Base-by-base conservation (phyloP, 2,329 filamentous ascomycete species). In the Colletotrichum chlorophyti region DNA sequence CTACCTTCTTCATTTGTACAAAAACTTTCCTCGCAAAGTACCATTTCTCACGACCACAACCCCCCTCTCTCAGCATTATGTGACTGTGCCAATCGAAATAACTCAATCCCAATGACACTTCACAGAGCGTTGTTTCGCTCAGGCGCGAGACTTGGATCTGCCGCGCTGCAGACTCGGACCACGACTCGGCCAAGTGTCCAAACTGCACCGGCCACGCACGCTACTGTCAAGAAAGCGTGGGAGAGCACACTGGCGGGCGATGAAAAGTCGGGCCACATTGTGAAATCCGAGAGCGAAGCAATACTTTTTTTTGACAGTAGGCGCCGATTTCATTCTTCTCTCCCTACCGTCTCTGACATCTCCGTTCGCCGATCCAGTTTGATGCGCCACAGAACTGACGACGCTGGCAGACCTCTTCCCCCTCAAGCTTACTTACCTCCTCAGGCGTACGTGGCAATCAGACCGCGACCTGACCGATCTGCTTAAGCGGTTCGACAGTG, bases 271-370 rank as follows among this genome's bases (percentile, higher is more conserved):
- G 94, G 95, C 0, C 93, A 97, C 67, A 97, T 98, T 65, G 79
- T 83, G n/a, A 83, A 90, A 10, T 82, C 80, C 3, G 76, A 88
- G 1, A 90, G 93, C 65, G 91, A 98, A 76, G 88, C 89, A 0
- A 87, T 98, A 41, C 74, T 97, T 6, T 99, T 96, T 76, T 88
- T 98, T 68, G 93, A 96, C 70, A 96, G 91, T 93, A 75, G 70
- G 86, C n/a, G n/a, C n/a, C n/a, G n/a, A n/a, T n/a, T 68, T 31
- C 2, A 23, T 23, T 12, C 17, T 8, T 7, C 10, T 42, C 26
- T 1, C 29, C 6, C 6, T 17, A 19, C 6, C 7, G 6, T 9
- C n/a, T 17, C 19, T 4, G 4, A 5, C 23, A 19, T 12, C 17
- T 14, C 14, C 26, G 27, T n/a, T 6, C 38, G 8, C 14, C 6